Evolutionary conservation across 2,329 filamentous ascomycete species (phyloP).

Genomic region (Neofusicoccum umdonicola): DNA sequence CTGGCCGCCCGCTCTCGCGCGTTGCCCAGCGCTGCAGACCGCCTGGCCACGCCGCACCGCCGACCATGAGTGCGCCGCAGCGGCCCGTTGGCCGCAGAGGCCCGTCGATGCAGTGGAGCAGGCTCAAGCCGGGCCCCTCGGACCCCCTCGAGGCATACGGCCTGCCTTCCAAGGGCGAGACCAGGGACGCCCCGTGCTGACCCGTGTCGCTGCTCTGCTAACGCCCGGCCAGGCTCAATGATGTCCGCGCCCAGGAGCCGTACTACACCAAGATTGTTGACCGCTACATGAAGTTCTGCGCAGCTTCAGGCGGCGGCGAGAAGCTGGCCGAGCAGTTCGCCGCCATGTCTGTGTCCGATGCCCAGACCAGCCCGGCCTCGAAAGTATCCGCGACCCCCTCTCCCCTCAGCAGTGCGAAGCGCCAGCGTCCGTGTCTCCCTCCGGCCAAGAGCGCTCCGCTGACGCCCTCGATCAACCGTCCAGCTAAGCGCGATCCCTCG

Average conservation of each 20-base stretch:
- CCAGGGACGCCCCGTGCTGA: slow-evolving; percentile 54
- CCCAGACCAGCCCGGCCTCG: slow-evolving; percentile 15
- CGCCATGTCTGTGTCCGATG: slow-evolving; percentile 50
- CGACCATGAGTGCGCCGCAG: slow-evolving; percentile 21
- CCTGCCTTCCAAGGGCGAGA: slow-evolving; percentile 87
- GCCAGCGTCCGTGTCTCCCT: slow-evolving; percentile 19
- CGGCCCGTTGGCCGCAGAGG: slow-evolving; percentile 37
- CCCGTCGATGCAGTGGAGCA: slow-evolving; percentile 38
- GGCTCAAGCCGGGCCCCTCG: slow-evolving; percentile 67
- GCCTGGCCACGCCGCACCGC: background rate
- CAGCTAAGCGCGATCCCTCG: slow-evolving; percentile 17
- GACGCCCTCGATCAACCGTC: slow-evolving; percentile 18
- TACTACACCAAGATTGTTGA: slow-evolving; percentile 88
- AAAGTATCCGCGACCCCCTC: slow-evolving; percentile 21
- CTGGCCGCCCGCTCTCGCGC: background rate
- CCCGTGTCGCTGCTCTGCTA: slow-evolving; percentile 1
- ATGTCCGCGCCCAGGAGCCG: slow-evolving; percentile 74
- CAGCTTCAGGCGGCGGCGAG: slow-evolving; percentile 66
- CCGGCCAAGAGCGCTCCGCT: slow-evolving; percentile 8
- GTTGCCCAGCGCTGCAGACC: background rate
- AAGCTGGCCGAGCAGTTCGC: slow-evolving; percentile 74
- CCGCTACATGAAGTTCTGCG: slow-evolving; percentile 87
- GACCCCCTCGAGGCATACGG: slow-evolving; percentile 81
- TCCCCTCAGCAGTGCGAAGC: slow-evolving; percentile 1
- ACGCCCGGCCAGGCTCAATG: slow-evolving; percentile 42